Conservation (phyloP, 2,329 filamentous ascomycete genomes). For the Sporothrix phasma region DNA sequence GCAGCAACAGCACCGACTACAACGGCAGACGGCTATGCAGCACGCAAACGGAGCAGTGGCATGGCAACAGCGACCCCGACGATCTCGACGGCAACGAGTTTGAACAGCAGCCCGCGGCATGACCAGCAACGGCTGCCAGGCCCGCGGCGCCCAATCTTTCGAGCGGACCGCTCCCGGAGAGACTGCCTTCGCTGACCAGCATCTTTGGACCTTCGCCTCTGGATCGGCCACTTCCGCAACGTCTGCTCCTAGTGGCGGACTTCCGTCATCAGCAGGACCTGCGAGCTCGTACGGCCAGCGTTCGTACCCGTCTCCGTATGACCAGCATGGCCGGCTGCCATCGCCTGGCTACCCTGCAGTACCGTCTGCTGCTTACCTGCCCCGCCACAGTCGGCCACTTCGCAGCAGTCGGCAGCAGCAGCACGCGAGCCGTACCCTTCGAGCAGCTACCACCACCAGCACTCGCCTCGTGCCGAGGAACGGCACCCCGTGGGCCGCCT, state of each 20-base stretch:
- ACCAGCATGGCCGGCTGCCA: neutral
- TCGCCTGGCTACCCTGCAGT: neutral
- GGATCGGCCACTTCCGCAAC: constrained; percentile 33
- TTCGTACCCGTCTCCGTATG: neutral
- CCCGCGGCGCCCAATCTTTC: constrained; percentile 17
- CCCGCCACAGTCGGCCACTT: neutral
- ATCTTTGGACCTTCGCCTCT: constrained; percentile 45
- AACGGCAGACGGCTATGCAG: neutral
- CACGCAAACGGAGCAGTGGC: neutral
- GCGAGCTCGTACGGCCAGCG: neutral
- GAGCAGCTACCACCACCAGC: neutral
- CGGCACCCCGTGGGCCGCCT: neutral
- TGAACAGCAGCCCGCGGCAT: constrained; percentile 8
- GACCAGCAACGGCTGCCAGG: constrained; percentile 17
- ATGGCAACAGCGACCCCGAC: neutral
- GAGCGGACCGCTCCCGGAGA: constrained; percentile 29
- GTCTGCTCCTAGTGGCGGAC: constrained; percentile 22
- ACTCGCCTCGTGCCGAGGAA: neutral
- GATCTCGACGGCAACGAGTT: neutral
- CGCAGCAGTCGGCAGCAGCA: neutral
- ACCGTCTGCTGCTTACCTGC: neutral
- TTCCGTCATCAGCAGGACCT: constrained; percentile 21
- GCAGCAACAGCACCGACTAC: neutral
- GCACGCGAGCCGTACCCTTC: neutral
- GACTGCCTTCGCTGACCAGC: constrained; percentile 48